phyloP scores from a whole-genome alignment of 208 protist genomes.

The Zelonia costaricensis region DNA sequence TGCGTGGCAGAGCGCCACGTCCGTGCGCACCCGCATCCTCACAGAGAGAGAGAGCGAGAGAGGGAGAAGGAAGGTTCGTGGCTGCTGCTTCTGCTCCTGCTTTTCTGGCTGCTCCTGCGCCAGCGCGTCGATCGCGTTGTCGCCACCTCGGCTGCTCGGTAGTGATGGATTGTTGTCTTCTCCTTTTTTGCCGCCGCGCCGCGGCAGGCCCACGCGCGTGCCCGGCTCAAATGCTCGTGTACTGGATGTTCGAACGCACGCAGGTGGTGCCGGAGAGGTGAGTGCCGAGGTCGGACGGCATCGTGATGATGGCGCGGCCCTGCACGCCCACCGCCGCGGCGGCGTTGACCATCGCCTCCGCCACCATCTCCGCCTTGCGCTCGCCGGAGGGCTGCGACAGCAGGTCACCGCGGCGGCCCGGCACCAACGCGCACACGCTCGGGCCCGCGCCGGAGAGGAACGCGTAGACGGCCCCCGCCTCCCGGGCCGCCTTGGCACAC shows the following conservation, averaged over 20 bases:
- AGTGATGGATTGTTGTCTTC: no score
- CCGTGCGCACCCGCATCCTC: no score
- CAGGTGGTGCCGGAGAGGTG: slow-evolving; percentile 61
- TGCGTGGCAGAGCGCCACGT: no score
- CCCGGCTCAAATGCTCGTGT: slow-evolving; percentile 21
- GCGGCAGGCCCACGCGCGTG: no score
- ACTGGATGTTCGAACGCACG: slow-evolving; percentile 41
- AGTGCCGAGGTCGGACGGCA: slow-evolving; percentile 68
- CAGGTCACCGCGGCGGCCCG: slow-evolving; percentile 58
- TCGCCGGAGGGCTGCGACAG: slow-evolving; percentile 52
- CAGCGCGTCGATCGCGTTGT: no score
- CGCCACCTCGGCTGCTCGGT: no score
- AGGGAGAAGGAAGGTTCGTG: no score
- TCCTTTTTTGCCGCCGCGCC: no score
- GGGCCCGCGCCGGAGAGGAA: slow-evolving; percentile 86
- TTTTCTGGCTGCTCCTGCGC: no score
- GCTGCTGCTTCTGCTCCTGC: no score
- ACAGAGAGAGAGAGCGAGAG: no score
- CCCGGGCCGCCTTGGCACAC: slow-evolving; percentile 61
- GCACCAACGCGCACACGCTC: slow-evolving; percentile 75
- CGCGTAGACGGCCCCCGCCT: slow-evolving; percentile 67
- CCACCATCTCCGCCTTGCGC: slow-evolving; percentile 62
- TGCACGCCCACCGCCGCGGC: slow-evolving; percentile 49
- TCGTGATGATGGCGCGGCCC: slow-evolving; percentile 81
- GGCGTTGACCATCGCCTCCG: slow-evolving; percentile 77